These are phyloP conservation scores for Globisporangium nunn DNA, from an alignment of 352 stramenopile genomes.

Conservation along the genomic window DNA sequence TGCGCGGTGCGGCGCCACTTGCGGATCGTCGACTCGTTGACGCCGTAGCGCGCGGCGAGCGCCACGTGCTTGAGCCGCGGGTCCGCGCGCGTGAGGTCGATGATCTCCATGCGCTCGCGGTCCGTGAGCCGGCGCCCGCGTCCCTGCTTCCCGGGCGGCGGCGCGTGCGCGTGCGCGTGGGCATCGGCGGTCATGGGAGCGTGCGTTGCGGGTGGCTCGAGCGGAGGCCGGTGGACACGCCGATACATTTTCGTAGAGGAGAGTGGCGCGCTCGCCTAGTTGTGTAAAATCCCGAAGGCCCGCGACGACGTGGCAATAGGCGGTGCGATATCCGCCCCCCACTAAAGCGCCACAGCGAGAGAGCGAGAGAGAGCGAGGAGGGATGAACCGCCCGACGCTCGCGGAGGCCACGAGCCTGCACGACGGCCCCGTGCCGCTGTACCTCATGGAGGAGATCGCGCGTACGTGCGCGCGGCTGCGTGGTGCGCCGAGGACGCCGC, in stretches of 20 bases:
- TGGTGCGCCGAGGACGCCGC: too few relatives aligned
- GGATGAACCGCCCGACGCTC: slow-evolving; percentile 76
- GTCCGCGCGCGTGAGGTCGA: slow-evolving; percentile 37
- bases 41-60: slow-evolving; percentile 35
- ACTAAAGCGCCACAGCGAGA: not conserved
- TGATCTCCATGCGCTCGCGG: slow-evolving; percentile 59
- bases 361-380: not conserved
- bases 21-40: slow-evolving; percentile 58
- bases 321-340: not conserved
- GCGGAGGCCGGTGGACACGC: not conserved
- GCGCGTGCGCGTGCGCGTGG: not conserved
- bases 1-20: slow-evolving; percentile 38
- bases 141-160: slow-evolving; percentile 25
- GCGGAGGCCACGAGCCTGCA: slow-evolving; percentile 81
- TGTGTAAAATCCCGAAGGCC: not conserved
- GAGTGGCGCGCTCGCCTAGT: not conserved
- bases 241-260: not conserved
- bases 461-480: slow-evolving; percentile 16
- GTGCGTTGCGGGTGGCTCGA: not conserved
- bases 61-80: slow-evolving; percentile 41
- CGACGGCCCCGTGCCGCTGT: slow-evolving; percentile 71
- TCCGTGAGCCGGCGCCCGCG: slow-evolving; percentile 42
- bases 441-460: slow-evolving; percentile 82
- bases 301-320: too few relatives aligned
- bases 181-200: not conserved